Evolutionary conservation across 2,329 filamentous ascomycete genomes (phyloP).

Genomic region (Pestalotiopsis fici): DNA sequence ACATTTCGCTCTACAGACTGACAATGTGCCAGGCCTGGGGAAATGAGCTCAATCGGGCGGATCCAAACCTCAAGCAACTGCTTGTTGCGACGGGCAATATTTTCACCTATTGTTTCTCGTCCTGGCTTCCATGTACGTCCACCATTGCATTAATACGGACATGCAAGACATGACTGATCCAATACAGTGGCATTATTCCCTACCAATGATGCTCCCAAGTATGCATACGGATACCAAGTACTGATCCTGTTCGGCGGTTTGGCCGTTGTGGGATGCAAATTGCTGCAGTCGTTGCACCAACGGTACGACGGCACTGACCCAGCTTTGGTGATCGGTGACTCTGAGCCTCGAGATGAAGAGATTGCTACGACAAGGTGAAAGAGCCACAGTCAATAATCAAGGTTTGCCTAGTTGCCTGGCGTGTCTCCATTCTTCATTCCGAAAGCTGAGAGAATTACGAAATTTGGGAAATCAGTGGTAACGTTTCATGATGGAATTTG

Average conservation of each 20-base stretch:
- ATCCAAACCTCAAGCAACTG: neutral
- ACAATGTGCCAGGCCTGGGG: conserved; percentile 5
- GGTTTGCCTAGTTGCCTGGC: too few species aligned
- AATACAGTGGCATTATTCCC: neutral
- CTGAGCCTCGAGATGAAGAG: neutral
- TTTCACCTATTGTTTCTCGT: neutral
- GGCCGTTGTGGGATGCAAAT: neutral
- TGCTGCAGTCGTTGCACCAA: neutral
- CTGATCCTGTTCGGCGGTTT: neutral
- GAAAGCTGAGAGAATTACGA: too few species aligned
- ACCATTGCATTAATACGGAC: too few species aligned
- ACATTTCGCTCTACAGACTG: too few species aligned
- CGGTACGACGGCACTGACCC: neutral
- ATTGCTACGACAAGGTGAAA: neutral
- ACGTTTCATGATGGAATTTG: too few species aligned
- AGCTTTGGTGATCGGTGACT: neutral
- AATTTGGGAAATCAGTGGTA: too few species aligned
- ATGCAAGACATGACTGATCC: neutral
- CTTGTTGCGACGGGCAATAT: neutral
- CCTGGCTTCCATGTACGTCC: neutral
- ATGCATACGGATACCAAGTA: neutral
- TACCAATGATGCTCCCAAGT: neutral
- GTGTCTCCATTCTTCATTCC: too few species aligned
- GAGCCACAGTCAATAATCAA: neutral
- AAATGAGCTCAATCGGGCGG: neutral